Conservation (phyloP, 306 rosid genomes). For the Prinsepia uniflora region DNA sequence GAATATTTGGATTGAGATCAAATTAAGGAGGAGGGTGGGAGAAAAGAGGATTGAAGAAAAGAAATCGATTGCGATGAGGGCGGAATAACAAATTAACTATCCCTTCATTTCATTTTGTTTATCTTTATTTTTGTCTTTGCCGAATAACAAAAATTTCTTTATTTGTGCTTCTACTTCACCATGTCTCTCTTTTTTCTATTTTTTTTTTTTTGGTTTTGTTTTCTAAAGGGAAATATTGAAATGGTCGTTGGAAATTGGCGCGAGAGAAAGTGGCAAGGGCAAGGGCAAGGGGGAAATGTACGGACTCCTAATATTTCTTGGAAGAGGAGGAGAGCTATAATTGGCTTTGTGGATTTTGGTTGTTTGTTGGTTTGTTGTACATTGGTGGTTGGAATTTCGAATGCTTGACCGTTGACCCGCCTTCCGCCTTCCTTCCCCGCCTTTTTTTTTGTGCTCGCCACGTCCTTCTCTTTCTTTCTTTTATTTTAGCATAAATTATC, state of each 20-base stretch:
- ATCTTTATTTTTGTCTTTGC: background rate
- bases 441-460: background rate
- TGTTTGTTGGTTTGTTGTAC: background rate
- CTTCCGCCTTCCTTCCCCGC: background rate
- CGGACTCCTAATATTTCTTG: conserved; percentile 26
- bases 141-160: background rate
- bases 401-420: conserved; percentile 3
- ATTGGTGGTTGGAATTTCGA: background rate
- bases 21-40: background rate
- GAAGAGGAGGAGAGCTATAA: background rate
- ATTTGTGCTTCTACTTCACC: background rate
- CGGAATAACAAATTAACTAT: conserved; percentile 30
- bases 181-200: background rate
- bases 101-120: background rate
- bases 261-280: conserved; percentile 5
- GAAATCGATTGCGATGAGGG: conserved; percentile 23
- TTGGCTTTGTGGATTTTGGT: background rate
- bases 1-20: background rate
- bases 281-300: conserved; percentile 30
- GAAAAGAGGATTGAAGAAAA: background rate
- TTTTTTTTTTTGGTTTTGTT: background rate
- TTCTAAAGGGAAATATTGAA: conserved; percentile 28
- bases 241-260: conserved; percentile 35
- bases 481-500: background rate
- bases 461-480: background rate